These are phyloP conservation scores for Casaregolazyma lundiana DNA, from an alignment of 1,139 yeast genomes.

Conservation along the genomic window DNA sequence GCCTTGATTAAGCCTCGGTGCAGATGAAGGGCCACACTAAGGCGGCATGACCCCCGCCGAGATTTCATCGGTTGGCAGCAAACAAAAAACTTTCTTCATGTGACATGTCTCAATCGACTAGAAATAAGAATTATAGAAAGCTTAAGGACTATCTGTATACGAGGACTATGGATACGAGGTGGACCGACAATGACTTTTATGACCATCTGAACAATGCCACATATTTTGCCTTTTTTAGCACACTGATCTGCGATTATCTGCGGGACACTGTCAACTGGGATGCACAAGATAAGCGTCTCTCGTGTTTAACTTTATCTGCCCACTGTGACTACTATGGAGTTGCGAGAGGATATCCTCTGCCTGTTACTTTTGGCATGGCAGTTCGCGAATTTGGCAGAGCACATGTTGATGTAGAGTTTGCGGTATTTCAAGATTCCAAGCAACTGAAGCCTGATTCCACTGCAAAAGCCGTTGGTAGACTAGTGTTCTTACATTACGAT, in stretches of 20 bases:
- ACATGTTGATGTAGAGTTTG: conserved; percentile 31
- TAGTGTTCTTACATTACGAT: too few species aligned
- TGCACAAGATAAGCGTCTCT: conserved; percentile 17
- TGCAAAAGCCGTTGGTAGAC: too few species aligned
- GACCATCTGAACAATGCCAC: conserved; percentile 33
- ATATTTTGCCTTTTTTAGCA: conserved; percentile 30
- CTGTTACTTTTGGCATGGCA: conserved; percentile 28
- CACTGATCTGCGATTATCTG: conserved; percentile 28
- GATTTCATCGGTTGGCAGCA: too few species aligned
- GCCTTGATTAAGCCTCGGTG: too few species aligned
- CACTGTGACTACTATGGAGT: conserved; percentile 28
- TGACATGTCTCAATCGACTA: too few species aligned
- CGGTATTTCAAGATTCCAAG: conserved; percentile 31
- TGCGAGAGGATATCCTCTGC: conserved; percentile 29
- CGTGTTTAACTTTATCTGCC: conserved; percentile 30
- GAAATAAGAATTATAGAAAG: too few species aligned
- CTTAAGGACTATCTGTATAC: conserved; percentile 25
- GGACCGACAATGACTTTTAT: conserved; percentile 32
- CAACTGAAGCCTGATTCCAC: too few species aligned
- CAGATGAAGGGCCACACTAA: too few species aligned
- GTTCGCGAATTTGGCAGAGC: conserved; percentile 27
- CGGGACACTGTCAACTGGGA: conserved; percentile 26
- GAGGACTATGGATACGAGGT: conserved; percentile 24
- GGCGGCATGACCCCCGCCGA: too few species aligned
- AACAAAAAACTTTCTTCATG: too few species aligned